Evolutionary conservation across 2,329 filamentous ascomycete genomes (phyloP).

Genomic region (Cyphellophora attinorum): DNA sequence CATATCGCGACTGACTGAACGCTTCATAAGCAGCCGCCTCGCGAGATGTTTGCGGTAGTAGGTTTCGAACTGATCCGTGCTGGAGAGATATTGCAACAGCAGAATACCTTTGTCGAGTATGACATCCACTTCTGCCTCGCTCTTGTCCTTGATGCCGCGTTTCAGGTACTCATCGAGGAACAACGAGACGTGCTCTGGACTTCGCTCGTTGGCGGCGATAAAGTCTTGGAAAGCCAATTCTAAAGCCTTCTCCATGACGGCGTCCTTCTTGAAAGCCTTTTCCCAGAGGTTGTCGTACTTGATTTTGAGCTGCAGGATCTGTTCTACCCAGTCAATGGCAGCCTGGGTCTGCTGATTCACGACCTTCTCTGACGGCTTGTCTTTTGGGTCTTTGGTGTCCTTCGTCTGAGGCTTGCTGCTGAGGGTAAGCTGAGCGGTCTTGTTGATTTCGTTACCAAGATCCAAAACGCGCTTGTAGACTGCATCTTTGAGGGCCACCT

Average conservation of each 20-base stretch:
- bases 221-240: constrained; percentile 85
- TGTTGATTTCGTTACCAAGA: constrained; percentile 76
- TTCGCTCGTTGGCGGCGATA: constrained; percentile 79
- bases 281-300: constrained; percentile 78
- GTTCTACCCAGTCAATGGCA: constrained; percentile 91
- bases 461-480: constrained; percentile 68
- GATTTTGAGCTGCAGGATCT: constrained; percentile 74
- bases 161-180: constrained; percentile 97
- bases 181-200: constrained; percentile 85
- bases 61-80: constrained; percentile 89
- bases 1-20: constrained; percentile 81
- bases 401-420: constrained; percentile 43
- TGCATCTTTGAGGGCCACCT: constrained; percentile 58
- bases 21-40: constrained; percentile 74
- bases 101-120: constrained; percentile 84
- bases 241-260: constrained; percentile 68
- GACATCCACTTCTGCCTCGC: constrained; percentile 72
- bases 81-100: constrained; percentile 75
- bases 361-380: constrained; percentile 44
- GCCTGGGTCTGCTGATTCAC: constrained; percentile 73
- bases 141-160: constrained; percentile 86
- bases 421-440: constrained; percentile 43
- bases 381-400: constrained; percentile 37
- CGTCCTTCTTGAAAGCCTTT: constrained; percentile 63
- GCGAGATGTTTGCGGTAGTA: constrained; percentile 98